These are phyloP conservation scores for Aspergillus cejpii DNA, from an alignment of 2,329 filamentous ascomycete species.

Conservation along the genomic window DNA sequence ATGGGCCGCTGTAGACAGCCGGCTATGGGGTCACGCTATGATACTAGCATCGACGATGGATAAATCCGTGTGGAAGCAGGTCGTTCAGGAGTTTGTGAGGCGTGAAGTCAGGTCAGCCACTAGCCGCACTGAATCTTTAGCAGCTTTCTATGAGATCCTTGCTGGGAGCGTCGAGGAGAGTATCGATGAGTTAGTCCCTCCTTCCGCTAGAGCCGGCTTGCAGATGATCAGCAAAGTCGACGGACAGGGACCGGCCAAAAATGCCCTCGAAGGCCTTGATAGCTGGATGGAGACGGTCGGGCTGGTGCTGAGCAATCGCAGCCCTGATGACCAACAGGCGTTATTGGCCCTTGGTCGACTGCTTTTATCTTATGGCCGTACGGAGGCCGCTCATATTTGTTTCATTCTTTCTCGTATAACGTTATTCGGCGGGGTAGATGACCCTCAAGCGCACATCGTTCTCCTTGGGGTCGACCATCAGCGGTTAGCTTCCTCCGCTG, in stretches of 20 bases:
- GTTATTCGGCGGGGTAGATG: constrained; percentile 75
- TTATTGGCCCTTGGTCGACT: constrained; percentile 74
- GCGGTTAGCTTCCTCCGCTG: constrained; percentile 57
- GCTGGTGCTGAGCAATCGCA: constrained; percentile 82
- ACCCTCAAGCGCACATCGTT: constrained; percentile 69
- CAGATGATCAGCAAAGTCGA: constrained; percentile 75
- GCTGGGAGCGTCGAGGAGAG: constrained; percentile 92
- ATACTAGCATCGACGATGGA: constrained; percentile 77
- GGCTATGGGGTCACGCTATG: constrained; percentile 94
- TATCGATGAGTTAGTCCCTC: constrained; percentile 89
- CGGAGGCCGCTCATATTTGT: constrained; percentile 89
- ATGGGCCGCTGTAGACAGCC: constrained; percentile 87
- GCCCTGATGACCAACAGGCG: constrained; percentile 67
- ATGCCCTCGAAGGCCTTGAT: constrained; percentile 76
- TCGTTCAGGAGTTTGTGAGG: constrained; percentile 89
- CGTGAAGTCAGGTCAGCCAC: constrained; percentile 83
- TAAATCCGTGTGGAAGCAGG: constrained; percentile 73
- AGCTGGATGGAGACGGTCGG: constrained; percentile 90
- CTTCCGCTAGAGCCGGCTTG: constrained; percentile 83
- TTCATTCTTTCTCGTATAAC: constrained; percentile 75
- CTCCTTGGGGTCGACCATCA: constrained; percentile 79
- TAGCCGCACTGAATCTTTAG: constrained; percentile 76
- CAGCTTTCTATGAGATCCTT: constrained; percentile 86
- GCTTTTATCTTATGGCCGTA: constrained; percentile 74
- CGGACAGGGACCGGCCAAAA: constrained; percentile 55